A percentile compares a stretch with the other conserved stretches of the same genome.
Evolutionary conservation across 2,329 filamentous ascomycete genomes (phyloP).

Genomic region (Fonsecaea erecta): DNA sequence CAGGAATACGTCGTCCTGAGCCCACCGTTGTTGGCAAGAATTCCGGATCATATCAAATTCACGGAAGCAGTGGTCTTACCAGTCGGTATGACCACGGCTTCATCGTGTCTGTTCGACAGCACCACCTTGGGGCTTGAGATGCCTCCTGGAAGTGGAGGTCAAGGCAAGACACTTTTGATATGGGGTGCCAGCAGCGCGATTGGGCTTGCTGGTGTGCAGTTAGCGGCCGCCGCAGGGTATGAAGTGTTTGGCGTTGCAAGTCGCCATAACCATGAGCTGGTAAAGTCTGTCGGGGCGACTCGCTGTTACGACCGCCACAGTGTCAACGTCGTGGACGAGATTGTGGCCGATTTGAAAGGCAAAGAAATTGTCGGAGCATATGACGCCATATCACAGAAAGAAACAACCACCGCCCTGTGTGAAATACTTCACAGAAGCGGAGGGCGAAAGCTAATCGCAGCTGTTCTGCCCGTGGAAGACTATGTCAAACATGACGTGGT

Average conservation of each 20-base stretch:
- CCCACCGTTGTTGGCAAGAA: slow-evolving; percentile 33
- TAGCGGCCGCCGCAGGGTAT: slow-evolving; percentile 46
- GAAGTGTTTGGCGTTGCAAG: slow-evolving; percentile 41
- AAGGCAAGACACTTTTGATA: slow-evolving; percentile 40
- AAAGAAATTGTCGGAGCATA: slow-evolving; percentile 18
- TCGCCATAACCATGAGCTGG: too few relatives aligned
- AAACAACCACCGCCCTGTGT: slow-evolving; percentile 14
- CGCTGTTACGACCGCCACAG: slow-evolving; percentile 52
- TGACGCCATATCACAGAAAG: slow-evolving; percentile 17
- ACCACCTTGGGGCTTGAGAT: slow-evolving; percentile 35
- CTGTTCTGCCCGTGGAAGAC: slow-evolving; percentile 17
- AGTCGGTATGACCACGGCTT: slow-evolving; percentile 42
- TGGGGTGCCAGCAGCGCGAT: slow-evolving; percentile 53
- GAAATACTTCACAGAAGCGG: slow-evolving; percentile 15
- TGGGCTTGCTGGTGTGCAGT: slow-evolving; percentile 49
- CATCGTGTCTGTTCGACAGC: slow-evolving; percentile 40
- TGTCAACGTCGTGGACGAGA: slow-evolving; percentile 14
- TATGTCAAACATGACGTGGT: slow-evolving; percentile 10
- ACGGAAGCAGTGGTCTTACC: slow-evolving; percentile 44
- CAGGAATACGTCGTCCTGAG: slow-evolving; percentile 39
- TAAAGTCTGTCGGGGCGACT: slow-evolving; percentile 50
- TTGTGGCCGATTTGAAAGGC: slow-evolving; percentile 22
- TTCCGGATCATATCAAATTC: slow-evolving; percentile 42
- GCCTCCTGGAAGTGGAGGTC: slow-evolving; percentile 21
- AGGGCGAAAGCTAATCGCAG: slow-evolving; percentile 14